Conservation (phyloP, 768 basidiomycete genomes). For the Leccinellum luteum region DNA sequence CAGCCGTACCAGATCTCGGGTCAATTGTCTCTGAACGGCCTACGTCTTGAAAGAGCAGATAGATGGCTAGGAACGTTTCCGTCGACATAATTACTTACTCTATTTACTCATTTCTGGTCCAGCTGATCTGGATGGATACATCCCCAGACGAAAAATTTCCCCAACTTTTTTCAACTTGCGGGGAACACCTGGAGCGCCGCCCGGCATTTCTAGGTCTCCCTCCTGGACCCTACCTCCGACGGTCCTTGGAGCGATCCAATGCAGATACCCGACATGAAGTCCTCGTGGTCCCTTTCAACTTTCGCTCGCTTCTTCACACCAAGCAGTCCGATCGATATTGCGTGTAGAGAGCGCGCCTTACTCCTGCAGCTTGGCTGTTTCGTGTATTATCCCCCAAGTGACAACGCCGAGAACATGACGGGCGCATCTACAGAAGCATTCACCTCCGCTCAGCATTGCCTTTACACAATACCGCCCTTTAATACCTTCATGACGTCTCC, state of each 20-base stretch:
- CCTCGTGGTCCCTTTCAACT: constrained; percentile 29
- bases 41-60: constrained; percentile 1
- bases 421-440: constrained; percentile 20
- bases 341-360: constrained; percentile 31
- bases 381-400: constrained; percentile 27
- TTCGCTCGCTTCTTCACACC: constrained; percentile 33
- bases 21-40: constrained; percentile 4
- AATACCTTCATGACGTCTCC: constrained; percentile 19
- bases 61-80: constrained; percentile 3
- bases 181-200: constrained; percentile 17
- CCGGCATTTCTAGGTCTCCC: constrained; percentile 22
- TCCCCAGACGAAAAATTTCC: background rate
- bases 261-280: constrained; percentile 38
- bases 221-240: constrained; percentile 22
- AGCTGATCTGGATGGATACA: background rate
- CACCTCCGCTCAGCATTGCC: constrained; percentile 31
- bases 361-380: constrained; percentile 30
- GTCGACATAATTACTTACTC: constrained; percentile 2
- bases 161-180: constrained; percentile 7
- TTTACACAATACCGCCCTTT: constrained; percentile 24
- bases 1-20: constrained; percentile 9
- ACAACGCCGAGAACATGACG: constrained; percentile 31
- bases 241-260: constrained; percentile 32
- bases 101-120: background rate
- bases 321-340: constrained; percentile 34